Percentiles rank a stretch among this genome's conserved stretches.
These are phyloP conservation scores for Russula abietina DNA, from an alignment of 768 basidiomycete species.

Conservation along the genomic window DNA sequence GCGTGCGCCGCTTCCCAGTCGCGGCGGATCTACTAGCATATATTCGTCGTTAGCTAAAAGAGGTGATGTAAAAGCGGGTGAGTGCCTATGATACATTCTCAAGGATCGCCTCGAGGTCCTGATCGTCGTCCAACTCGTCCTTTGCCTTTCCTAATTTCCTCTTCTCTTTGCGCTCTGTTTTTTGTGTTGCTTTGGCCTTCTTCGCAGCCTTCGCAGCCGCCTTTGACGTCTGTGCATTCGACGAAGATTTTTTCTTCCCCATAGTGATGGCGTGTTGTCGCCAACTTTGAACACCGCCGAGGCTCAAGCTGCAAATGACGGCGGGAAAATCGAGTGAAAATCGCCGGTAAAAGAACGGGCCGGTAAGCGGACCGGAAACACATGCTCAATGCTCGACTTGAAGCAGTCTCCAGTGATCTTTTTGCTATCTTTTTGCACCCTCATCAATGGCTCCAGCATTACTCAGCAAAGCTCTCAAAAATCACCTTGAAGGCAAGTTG, in stretches of 20 bases:
- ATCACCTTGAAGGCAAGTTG: background rate
- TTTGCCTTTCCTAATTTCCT: constrained; percentile 49
- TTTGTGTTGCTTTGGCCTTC: constrained; percentile 60
- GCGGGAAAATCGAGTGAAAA: background rate
- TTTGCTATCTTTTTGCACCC: background rate
- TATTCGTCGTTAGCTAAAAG: constrained; percentile 3
- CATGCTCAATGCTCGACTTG: too few relatives aligned
- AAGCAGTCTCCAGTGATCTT: too few relatives aligned
- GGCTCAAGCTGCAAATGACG: background rate
- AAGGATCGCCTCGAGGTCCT: constrained; percentile 80
- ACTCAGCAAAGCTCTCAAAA: background rate
- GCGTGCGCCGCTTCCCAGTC: constrained; percentile 81
- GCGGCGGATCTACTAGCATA: constrained; percentile 56
- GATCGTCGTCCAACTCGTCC: constrained; percentile 54
- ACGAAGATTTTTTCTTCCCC: constrained; percentile 48
- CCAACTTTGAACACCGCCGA: background rate
- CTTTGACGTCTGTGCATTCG: constrained; percentile 32
- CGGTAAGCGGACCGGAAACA: constrained; percentile 1
- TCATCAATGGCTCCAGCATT: background rate
- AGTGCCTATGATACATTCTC: constrained; percentile 50
- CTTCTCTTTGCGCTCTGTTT: constrained; percentile 61
- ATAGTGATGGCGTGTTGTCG: constrained; percentile 29
- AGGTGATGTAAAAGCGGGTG: background rate
- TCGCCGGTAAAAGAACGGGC: background rate
- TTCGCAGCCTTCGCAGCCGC: constrained; percentile 52